Evolutionary conservation across 116 monocot species (phyloP), one percentile per base, ranked within the genome.

Genomic region (Iris pallida): DNA sequence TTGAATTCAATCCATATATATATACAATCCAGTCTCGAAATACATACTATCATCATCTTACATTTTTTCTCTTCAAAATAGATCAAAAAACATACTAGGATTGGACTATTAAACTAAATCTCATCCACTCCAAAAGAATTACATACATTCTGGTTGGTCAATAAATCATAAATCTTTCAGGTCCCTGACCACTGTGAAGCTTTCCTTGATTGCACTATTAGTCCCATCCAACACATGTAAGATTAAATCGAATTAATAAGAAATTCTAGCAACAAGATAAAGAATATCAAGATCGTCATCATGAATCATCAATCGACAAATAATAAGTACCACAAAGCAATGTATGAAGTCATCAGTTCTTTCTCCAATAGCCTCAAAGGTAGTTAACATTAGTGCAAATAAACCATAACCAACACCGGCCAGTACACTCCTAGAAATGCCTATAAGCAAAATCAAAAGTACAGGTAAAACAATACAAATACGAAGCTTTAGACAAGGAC

Each of bases 321-420:
- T 45, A 40, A 56, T 43, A 9, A 58, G 52, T 49, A 98, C 93
- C 83, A 73, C 16, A 65, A 93, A 78, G 74, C 90, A 98, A 72
- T 88, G 93, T 53, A 69, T 63, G 57, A 98, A 86, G 4, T 78
- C 43, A 48, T 88, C 65, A 45, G 75, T 51, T 61, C 86, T 93
- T 84, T 98, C 90, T 67, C 93, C 93, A 76, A 98, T 81, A 57
- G 98, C 98, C 46, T 88, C 82, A 76, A 98, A 93, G 7, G 93
- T 98, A 67, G 86, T 85, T 63, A 86, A 68, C 11, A 98, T 57
- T 16, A 93, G 98, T 55, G 76, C 85, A 41, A 98, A 63, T 75
- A 98, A 98, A 3, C 93, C 98, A 84, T 93, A 98, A 4, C 63
- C 81, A 59, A 64, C 69, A 46, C 93, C 86, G 52, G 40, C 69